phyloP scores from a whole-genome alignment of 2,329 filamentous ascomycete species.

The Ramularia endophylla region DNA sequence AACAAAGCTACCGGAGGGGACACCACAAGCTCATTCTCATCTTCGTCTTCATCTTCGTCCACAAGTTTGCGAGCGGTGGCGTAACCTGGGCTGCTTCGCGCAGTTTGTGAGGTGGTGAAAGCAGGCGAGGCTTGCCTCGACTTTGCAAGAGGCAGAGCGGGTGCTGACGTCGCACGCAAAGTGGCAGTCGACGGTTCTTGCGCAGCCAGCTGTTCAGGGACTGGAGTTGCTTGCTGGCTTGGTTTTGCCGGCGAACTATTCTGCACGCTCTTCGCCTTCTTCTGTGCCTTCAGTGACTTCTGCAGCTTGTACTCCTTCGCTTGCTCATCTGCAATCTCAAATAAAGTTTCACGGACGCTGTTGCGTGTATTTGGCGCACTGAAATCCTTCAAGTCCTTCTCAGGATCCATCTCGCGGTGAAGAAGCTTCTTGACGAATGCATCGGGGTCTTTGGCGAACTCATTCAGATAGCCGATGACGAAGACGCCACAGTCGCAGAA shows the following conservation, averaged over 20 bases:
- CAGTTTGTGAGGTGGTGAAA: too few species aligned
- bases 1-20: neutral
- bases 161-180: neutral
- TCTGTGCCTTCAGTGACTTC: constrained; percentile 28
- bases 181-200: neutral
- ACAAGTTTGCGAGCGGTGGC: neutral
- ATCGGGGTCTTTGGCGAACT: constrained; percentile 72
- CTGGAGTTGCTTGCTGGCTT: too few species aligned
- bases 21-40: constrained; percentile 1
- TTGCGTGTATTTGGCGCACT: constrained; percentile 54
- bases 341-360: constrained; percentile 60
- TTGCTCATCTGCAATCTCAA: constrained; percentile 57
- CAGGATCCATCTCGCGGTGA: constrained; percentile 54
- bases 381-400: constrained; percentile 50
- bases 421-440: constrained; percentile 63
- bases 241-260: too few species aligned
- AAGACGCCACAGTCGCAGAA: constrained; percentile 87
- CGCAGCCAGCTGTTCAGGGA: too few species aligned
- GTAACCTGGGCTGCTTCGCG: neutral
- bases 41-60: constrained; percentile 7
- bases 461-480: constrained; percentile 74
- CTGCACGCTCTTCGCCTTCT: constrained; percentile 2
- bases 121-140: neutral
- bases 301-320: constrained; percentile 37
- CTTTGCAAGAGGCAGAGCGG: neutral